Percentiles rank a stretch among this genome's conserved stretches.
These are phyloP conservation scores for Diaporthe sp. DNA, from an alignment of 2,329 filamentous ascomycete genomes.

Conservation along the genomic window DNA sequence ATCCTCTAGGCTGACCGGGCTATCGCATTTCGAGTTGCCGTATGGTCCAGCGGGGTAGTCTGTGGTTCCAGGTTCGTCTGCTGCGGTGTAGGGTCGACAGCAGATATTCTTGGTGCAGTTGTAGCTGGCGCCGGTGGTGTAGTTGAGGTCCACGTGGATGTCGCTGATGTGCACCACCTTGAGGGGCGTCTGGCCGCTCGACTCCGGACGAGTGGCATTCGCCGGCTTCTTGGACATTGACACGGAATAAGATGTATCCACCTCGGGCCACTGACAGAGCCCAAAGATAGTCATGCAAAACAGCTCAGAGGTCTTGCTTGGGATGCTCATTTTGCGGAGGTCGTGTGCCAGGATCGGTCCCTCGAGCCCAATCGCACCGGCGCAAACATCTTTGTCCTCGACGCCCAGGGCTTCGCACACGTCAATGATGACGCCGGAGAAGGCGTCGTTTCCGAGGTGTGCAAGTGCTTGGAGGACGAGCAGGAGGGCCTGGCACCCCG, in stretches of 20 bases:
- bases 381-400: conserved; percentile 66
- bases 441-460: conserved; percentile 43
- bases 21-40: conserved; percentile 65
- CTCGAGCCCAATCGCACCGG: conserved; percentile 61
- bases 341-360: conserved; percentile 63
- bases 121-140: conserved; percentile 62
- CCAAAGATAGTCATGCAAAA: conserved; percentile 66
- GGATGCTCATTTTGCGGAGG: conserved; percentile 57
- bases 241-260: conserved; percentile 53
- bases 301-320: conserved; percentile 60
- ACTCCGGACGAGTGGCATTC: conserved; percentile 46
- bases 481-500: conserved; percentile 27
- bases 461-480: conserved; percentile 31
- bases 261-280: conserved; percentile 59
- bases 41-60: conserved; percentile 60
- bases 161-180: conserved; percentile 70
- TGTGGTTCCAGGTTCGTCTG: conserved; percentile 59
- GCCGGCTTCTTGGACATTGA: conserved; percentile 55
- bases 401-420: conserved; percentile 49
- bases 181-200: conserved; percentile 58
- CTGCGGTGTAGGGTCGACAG: conserved; percentile 61
- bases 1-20: conserved; percentile 60
- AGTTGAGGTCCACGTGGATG: conserved; percentile 67
- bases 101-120: conserved; percentile 70
- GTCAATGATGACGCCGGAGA: conserved; percentile 48